These are phyloP conservation scores for Phellopilus nigrolimitatus DNA, from an alignment of 1,284 basidiomycete species.

Conservation along the genomic window DNA sequence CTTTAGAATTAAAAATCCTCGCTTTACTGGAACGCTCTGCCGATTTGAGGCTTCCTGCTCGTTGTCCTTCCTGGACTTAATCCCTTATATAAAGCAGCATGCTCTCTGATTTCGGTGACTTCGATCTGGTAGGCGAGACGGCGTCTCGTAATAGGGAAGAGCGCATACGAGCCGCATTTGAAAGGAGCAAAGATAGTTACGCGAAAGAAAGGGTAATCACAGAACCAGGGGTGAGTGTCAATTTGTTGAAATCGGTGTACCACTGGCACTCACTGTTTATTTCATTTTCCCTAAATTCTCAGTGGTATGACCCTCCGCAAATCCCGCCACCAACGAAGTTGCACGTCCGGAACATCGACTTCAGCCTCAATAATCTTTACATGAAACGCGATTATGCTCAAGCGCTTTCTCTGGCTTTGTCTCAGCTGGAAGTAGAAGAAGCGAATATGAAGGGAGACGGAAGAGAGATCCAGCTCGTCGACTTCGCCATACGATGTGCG, in stretches of 20 bases:
- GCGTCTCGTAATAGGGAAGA: constrained; percentile 8
- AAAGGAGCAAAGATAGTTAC: constrained; percentile 16
- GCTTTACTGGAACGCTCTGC: too few species aligned
- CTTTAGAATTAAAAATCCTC: too few species aligned
- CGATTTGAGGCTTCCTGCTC: too few species aligned
- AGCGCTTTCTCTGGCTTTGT: constrained; percentile 8
- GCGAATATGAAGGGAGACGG: constrained; percentile 7
- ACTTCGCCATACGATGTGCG: constrained; percentile 16
- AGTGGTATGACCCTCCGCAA: constrained; percentile 16
- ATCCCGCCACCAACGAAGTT: constrained; percentile 5
- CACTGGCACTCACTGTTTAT: background rate
- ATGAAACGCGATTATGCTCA: constrained; percentile 7
- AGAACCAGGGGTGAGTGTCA: constrained; percentile 13
- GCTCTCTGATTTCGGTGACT: constrained; percentile 13
- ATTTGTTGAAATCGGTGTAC: background rate
- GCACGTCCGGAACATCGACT: constrained; percentile 16
- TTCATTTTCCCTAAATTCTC: background rate
- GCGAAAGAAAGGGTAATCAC: constrained; percentile 9
- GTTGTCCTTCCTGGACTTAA: background rate
- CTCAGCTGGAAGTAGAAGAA: constrained; percentile 12
- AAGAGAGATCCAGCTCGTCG: constrained; percentile 12
- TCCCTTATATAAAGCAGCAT: background rate
- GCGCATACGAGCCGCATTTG: constrained; percentile 12
- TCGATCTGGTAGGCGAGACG: constrained; percentile 6
- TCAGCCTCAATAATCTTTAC: constrained; percentile 16